Conservation (phyloP, 257 asterid genomes). For the Apocynum venetum region DNA sequence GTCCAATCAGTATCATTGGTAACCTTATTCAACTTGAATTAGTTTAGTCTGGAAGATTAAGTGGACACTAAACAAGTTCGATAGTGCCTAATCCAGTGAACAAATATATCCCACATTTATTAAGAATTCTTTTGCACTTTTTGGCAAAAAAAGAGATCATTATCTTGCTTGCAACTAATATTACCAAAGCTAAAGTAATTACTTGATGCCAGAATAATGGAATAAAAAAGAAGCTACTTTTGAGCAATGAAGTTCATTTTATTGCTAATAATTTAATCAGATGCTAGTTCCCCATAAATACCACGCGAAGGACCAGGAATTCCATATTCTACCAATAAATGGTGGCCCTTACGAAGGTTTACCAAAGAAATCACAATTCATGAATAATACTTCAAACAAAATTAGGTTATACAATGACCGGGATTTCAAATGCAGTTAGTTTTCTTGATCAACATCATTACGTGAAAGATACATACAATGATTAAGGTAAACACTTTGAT, state of each 20-base stretch:
- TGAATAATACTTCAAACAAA: not conserved
- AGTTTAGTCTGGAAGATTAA: not conserved
- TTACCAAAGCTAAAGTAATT: not conserved
- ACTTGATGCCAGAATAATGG: not conserved
- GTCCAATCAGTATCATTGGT: not conserved
- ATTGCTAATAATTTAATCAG: not conserved
- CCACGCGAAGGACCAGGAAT: not conserved
- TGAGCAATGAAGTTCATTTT: not conserved
- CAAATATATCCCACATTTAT: not conserved
- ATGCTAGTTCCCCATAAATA: not conserved
- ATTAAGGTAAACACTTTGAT: not conserved
- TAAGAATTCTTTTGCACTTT: not conserved
- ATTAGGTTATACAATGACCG: not conserved
- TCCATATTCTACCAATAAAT: not conserved
- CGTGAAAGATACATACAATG: not conserved
- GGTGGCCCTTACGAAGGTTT: not conserved
- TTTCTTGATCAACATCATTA: not conserved
- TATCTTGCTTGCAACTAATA: not conserved
- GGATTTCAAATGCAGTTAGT: not conserved
- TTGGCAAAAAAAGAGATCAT: not conserved
- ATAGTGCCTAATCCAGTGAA: not conserved
- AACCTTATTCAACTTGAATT: not conserved
- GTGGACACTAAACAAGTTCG: not conserved
- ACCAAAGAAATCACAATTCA: not conserved
- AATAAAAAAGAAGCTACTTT: not conserved